Evolutionary conservation across 306 rosid species (phyloP), one percentile per base, ranked within the genome.

Genomic region (Cajanus cajan): DNA sequence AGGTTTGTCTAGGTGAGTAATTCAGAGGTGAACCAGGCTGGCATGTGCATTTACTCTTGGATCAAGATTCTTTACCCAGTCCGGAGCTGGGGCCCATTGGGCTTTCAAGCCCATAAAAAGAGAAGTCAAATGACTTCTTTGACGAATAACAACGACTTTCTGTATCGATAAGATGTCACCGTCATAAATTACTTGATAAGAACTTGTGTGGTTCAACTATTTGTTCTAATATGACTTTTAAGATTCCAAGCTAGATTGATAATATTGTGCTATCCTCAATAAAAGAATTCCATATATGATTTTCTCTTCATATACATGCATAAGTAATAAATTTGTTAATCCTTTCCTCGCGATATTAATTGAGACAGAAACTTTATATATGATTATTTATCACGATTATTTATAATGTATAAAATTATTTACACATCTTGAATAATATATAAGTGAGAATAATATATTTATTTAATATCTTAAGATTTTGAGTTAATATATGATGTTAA

Each of bases 31-130:
- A 36, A 7, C 61, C 48, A 78, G 69, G 61, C 61, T 39, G 70
- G 50, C 62, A 76, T 11, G 34, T 57, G 57, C 36, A 67, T 77
- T 67, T 37, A 28, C 48, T 78, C 68, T 36, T 68, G 50, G 76
- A 55, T 28, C 77, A 41, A 44, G 52, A 55, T 19, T 19, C 33
- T n/a, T 21, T 24, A 44, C 75, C 70, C 12, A 54, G 41, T 21
- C 52, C 5, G 71, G 45, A 67, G n/a, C 72, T 47, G 73, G 85
- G 77, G 67, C 39, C 66, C 40, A 69, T 59, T 69, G 78, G 81
- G 77, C 73, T 45, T 22, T 4, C 8, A 10, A 64, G 54, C 50
- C 73, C 73, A 59, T 68, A 4, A 77, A 14, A 67, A 15, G 1
- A 77, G 59, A 4, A 21, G 19, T 22, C 37, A 2, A 41, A 13